Percentiles rank a stretch among this genome's conserved stretches.
Conservation (phyloP, 176 grass and related monocot genomes). For the Guadua angustifolia region DNA sequence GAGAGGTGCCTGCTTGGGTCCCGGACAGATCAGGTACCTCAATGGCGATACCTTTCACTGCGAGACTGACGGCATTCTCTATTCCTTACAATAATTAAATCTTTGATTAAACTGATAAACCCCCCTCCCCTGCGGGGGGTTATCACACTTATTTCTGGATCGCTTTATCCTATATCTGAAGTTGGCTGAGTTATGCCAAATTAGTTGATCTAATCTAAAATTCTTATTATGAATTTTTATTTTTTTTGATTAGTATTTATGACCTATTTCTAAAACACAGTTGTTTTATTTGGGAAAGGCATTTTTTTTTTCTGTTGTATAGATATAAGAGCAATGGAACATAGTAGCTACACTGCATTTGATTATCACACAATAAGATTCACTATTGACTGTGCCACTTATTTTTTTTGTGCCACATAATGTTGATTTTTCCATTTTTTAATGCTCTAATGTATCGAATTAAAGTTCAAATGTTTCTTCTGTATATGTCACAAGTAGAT, state of each 20-base stretch:
- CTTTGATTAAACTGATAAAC: no score
- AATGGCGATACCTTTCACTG: no score
- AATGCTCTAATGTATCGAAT: not conserved
- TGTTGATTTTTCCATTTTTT: not conserved
- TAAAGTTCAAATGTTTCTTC: not conserved
- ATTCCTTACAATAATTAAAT: no score
- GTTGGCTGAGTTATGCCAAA: not conserved
- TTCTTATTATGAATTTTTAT: not conserved
- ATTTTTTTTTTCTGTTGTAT: not conserved
- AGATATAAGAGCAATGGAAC: not conserved
- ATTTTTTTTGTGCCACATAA: constrained; percentile 7
- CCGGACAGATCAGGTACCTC: no score
- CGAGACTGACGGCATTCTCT: no score
- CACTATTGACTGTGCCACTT: no score
- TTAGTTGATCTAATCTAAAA: not conserved
- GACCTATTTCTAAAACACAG: not conserved
- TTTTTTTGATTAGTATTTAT: not conserved
- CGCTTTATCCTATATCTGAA: not conserved
- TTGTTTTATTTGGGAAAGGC: not conserved
- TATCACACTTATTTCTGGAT: no score
- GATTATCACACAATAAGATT: not conserved
- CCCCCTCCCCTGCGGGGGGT: no score
- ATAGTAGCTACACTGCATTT: not conserved
- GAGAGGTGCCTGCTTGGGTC: no score
- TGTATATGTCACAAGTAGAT: not conserved